Conservation (phyloP, 352 stramenopile species). For the Phytophthora foliorum region DNA sequence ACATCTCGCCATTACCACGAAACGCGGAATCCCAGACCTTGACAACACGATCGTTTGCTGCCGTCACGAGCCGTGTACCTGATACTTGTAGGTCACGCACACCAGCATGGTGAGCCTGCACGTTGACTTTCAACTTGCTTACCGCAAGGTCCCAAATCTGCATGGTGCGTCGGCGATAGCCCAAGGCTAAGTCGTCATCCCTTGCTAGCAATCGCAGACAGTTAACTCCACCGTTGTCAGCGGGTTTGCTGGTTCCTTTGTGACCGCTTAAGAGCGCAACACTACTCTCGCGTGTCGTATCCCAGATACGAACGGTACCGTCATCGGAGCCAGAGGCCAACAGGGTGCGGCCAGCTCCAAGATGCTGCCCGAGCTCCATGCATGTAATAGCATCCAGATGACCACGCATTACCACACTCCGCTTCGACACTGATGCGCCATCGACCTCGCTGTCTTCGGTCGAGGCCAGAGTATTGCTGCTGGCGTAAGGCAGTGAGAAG, state of each 20-base stretch:
- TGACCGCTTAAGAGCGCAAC: constrained; percentile 61
- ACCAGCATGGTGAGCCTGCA: constrained; percentile 63
- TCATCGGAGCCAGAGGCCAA: constrained; percentile 78
- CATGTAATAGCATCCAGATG: constrained; percentile 72
- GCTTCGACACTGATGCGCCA: constrained; percentile 62
- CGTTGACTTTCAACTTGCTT: constrained; percentile 62
- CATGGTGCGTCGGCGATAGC: constrained; percentile 60
- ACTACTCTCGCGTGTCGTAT: constrained; percentile 70
- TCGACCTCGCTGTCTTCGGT: constrained; percentile 57
- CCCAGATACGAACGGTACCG: constrained; percentile 79
- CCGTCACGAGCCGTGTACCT: constrained; percentile 75
- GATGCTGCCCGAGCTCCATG: constrained; percentile 78
- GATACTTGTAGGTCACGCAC: constrained; percentile 80
- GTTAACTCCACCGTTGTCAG: constrained; percentile 48
- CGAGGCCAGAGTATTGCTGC: constrained; percentile 16
- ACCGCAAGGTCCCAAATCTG: constrained; percentile 77
- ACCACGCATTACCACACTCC: constrained; percentile 70
- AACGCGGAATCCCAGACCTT: constrained; percentile 88
- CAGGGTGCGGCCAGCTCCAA: constrained; percentile 63
- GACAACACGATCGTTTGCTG: constrained; percentile 75
- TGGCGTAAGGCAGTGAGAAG: constrained; percentile 47
- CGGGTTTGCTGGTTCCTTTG: constrained; percentile 29
- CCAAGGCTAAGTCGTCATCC: constrained; percentile 70
- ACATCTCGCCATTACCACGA: constrained; percentile 38
- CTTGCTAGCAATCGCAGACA: constrained; percentile 73